Percentiles rank a stretch among this genome's conserved stretches.
Evolutionary conservation across 495 filamentous ascomycete species (phyloP).

Genomic region (Daldinia bambusicola): DNA sequence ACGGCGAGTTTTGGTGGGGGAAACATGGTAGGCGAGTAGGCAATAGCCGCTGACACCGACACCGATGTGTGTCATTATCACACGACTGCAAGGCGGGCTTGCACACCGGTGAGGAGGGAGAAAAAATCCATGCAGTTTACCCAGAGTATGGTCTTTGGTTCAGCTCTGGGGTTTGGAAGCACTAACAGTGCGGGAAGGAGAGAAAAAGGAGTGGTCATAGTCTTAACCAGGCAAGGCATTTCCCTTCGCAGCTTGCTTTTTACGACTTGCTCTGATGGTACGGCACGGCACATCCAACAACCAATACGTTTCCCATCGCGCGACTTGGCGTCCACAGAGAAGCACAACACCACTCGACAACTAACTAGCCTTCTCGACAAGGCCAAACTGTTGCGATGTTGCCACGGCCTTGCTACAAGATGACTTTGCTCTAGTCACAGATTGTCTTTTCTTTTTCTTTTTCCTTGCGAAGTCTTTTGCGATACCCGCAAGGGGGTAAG

Average conservation of each 20-base stretch:
- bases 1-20: too few species aligned
- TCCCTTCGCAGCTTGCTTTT: neutral
- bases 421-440: neutral
- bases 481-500: neutral
- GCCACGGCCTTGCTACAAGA: neutral
- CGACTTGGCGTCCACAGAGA: neutral
- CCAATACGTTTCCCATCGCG: neutral
- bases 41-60: too few species aligned
- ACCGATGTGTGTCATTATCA: too few species aligned
- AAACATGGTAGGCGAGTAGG: too few species aligned
- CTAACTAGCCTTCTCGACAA: neutral
- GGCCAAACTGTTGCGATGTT: neutral
- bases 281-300: neutral
- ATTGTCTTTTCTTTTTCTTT: neutral
- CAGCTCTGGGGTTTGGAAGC: neutral
- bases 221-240: neutral
- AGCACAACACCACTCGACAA: neutral
- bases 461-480: neutral
- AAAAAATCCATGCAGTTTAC: conserved; percentile 1
- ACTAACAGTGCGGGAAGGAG: neutral
- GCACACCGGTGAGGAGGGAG: neutral
- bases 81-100: neutral
- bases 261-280: conserved; percentile 4
- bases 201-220: neutral
- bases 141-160: conserved; percentile 1